phyloP scores from a whole-genome alignment of 2,329 filamentous ascomycete genomes.

The Colletotrichum incanum region DNA sequence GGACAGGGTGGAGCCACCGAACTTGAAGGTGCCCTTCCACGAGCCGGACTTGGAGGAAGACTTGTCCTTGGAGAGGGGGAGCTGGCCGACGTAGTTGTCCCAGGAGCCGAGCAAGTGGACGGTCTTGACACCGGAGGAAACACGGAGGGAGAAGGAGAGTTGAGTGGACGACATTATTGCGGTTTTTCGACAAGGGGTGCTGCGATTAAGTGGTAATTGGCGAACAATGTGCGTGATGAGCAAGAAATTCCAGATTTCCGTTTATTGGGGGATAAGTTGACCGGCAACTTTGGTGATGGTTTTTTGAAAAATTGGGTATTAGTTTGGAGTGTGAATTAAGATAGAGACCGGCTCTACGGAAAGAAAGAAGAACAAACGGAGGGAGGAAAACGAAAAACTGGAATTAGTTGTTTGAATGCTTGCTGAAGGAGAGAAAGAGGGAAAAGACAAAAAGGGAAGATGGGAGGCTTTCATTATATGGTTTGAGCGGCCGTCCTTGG shows the following conservation, averaged over 20 bases:
- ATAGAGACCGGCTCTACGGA: slow-evolving; percentile 71
- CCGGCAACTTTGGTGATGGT: slow-evolving; percentile 56
- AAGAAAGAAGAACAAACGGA: slow-evolving; percentile 57
- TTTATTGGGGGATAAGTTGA: slow-evolving; percentile 62
- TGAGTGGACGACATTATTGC: slow-evolving; percentile 89
- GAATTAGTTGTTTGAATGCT: slow-evolving; percentile 71
- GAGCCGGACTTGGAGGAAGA: slow-evolving; percentile 86
- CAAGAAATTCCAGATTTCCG: slow-evolving; percentile 70
- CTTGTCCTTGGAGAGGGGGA: slow-evolving; percentile 93
- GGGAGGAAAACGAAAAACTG: slow-evolving; percentile 67
- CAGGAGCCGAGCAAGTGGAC: slow-evolving; percentile 98
- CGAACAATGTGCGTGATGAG: slow-evolving; percentile 58
- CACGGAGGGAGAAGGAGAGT: slow-evolving; percentile 95
- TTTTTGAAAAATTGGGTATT: slow-evolving; percentile 49
- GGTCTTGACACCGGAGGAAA: slow-evolving; percentile 96
- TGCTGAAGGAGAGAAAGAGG: slow-evolving; percentile 74
- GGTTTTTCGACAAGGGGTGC: slow-evolving; percentile 55
- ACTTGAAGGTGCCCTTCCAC: slow-evolving; percentile 97
- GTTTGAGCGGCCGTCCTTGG: slow-evolving; percentile 33
- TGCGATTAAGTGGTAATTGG: slow-evolving; percentile 45
- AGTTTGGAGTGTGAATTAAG: slow-evolving; percentile 44
- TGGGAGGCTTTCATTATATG: slow-evolving; percentile 54
- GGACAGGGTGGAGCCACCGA: slow-evolving; percentile 89
- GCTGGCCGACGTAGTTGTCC: slow-evolving; percentile 96
- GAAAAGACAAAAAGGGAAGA: slow-evolving; percentile 54